Conservation (phyloP, 2,329 filamentous ascomycete species). For the Penicillium sp. region DNA sequence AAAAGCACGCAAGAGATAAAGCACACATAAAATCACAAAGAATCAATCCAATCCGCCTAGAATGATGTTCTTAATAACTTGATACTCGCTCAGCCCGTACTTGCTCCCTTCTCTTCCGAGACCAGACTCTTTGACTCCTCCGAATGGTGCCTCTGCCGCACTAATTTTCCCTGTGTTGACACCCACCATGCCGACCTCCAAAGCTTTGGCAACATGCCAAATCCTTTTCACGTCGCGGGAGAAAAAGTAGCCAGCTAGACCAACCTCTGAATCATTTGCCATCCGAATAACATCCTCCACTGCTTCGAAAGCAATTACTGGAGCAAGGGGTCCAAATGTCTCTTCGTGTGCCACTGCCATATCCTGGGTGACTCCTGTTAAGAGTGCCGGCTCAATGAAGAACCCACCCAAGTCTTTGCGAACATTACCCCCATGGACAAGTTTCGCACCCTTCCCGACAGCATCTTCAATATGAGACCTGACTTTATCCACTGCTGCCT, state of each 20-base stretch:
- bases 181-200: conserved; percentile 48
- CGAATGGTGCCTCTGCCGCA: conserved; percentile 53
- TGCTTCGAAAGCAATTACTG: conserved; percentile 77
- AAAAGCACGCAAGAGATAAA: too few species aligned
- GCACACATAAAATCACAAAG: too few species aligned
- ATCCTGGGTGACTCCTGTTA: conserved; percentile 74
- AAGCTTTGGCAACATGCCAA: conserved; percentile 56
- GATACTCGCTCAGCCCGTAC: conserved; percentile 72
- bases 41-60: too few species aligned
- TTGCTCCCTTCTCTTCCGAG: conserved; percentile 73
- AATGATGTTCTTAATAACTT: conserved; percentile 57
- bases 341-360: conserved; percentile 83
- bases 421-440: background rate
- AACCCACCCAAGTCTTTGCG: background rate
- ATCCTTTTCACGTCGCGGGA: conserved; percentile 56
- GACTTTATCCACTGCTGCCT: background rate
- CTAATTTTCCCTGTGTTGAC: conserved; percentile 67
- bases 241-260: conserved; percentile 89
- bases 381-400: conserved; percentile 84
- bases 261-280: conserved; percentile 77
- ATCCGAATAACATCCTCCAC: conserved; percentile 79
- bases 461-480: background rate
- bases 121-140: conserved; percentile 75
- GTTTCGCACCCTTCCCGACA: background rate
- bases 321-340: conserved; percentile 89